Conservation (phyloP, 148 eudicot species). For the Spergularia marina region DNA sequence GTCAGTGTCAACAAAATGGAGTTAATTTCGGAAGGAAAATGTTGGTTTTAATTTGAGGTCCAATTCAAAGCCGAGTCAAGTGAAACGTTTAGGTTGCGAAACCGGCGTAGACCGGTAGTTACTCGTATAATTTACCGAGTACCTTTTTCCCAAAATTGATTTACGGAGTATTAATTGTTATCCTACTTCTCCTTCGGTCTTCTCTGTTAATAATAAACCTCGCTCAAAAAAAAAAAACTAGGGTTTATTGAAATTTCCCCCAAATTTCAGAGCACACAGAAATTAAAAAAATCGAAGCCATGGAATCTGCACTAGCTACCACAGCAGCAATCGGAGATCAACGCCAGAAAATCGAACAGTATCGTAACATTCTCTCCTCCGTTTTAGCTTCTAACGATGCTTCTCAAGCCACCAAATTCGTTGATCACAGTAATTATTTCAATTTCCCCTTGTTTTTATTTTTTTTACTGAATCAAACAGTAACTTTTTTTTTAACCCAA, state of each 20-base stretch:
- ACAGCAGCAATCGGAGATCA: constrained; percentile 82
- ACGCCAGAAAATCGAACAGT: constrained; percentile 90
- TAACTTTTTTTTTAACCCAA: background rate
- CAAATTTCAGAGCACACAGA: background rate
- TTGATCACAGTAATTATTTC: constrained; percentile 59
- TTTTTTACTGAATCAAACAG: background rate
- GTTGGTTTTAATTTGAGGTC: too few species aligned
- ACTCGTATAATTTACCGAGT: too few species aligned
- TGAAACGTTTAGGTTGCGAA: too few species aligned
- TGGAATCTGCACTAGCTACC: constrained; percentile 78
- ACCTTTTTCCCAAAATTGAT: too few species aligned
- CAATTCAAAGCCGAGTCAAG: too few species aligned
- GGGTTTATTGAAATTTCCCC: constrained; percentile 22
- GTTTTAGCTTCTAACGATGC: constrained; percentile 67
- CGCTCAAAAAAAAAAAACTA: background rate
- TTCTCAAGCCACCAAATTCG: constrained; percentile 66
- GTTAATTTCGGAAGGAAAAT: too few species aligned
- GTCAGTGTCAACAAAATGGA: too few species aligned
- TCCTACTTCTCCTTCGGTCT: too few species aligned
- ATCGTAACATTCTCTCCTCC: constrained; percentile 70
- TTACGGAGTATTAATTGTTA: too few species aligned
- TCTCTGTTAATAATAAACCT: too few species aligned
- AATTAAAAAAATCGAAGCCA: constrained; percentile 19
- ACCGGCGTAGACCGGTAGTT: too few species aligned
- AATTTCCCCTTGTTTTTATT: background rate